A percentile compares a stretch with the other conserved stretches of the same genome.
These are phyloP conservation scores for Tulasnella sp. DNA, from an alignment of 768 basidiomycete species.

Conservation along the genomic window DNA sequence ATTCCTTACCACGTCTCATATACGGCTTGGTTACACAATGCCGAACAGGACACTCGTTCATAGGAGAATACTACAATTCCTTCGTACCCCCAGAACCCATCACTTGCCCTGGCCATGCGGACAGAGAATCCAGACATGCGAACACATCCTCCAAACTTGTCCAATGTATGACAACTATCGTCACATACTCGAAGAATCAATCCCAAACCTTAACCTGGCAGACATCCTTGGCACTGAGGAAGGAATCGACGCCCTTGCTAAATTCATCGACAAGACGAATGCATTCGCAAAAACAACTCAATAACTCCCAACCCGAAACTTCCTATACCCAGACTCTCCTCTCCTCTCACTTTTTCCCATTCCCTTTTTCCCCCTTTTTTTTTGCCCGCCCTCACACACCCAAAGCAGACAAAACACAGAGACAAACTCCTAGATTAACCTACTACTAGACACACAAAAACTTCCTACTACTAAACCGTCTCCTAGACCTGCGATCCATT, in stretches of 20 bases:
- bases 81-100: constrained; percentile 4
- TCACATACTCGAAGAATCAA: constrained; percentile 8
- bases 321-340: no score
- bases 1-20: no score
- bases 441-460: no score
- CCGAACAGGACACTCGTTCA: neutral
- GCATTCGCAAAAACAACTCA: constrained; percentile 20
- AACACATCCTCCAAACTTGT: constrained; percentile 16
- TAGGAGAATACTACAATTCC: neutral
- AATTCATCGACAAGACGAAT: constrained; percentile 16
- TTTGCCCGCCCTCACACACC: no score
- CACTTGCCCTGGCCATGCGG: constrained; percentile 13
- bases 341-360: no score
- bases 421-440: no score
- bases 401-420: no score
- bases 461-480: no score
- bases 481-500: no score
- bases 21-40: no score
- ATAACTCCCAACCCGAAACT: no score
- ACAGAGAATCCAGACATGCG: constrained; percentile 12
- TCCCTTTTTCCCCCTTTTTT: no score
- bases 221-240: constrained; percentile 17
- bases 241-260: constrained; percentile 15
- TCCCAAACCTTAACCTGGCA: constrained; percentile 1
- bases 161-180: constrained; percentile 14